Evolutionary conservation across 768 basidiomycete species (phyloP).

Genomic region (Auriscalpium orientale): DNA sequence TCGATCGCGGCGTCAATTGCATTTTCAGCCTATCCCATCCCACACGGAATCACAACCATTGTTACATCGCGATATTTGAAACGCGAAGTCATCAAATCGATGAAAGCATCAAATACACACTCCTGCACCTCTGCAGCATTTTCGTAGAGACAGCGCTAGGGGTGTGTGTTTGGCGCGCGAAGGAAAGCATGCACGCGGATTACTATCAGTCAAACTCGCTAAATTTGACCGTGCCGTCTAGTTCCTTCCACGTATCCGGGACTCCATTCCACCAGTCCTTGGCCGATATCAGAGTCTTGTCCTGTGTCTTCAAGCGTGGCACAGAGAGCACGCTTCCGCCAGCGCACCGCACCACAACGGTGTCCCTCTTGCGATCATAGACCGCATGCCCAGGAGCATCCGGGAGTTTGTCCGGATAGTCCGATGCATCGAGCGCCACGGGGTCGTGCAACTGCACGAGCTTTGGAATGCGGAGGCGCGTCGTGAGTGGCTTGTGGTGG

Average conservation of each 20-base stretch:
- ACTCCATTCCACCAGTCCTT: slow-evolving; percentile 80
- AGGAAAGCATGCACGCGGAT: no score
- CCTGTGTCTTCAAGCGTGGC: slow-evolving; percentile 52
- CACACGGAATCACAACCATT: no score
- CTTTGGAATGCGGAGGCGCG: slow-evolving; percentile 16
- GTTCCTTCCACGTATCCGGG: not conserved
- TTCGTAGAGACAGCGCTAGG: no score
- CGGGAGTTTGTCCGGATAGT: slow-evolving; percentile 9
- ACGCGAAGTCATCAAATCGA: no score
- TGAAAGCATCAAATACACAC: no score
- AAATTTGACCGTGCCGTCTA: no score
- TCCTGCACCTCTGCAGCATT: no score
- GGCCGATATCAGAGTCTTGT: slow-evolving; percentile 44
- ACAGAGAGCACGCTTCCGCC: slow-evolving; percentile 45
- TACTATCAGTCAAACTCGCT: no score
- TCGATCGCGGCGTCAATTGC: no score
- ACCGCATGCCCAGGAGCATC: slow-evolving; percentile 34
- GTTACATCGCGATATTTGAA: no score
- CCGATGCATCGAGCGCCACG: not conserved
- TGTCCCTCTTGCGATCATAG: slow-evolving; percentile 31
- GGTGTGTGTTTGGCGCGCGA: no score
- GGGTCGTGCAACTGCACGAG: slow-evolving; percentile 24
- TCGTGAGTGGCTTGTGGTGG: slow-evolving; percentile 44
- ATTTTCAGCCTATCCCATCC: no score
- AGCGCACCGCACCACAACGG: slow-evolving; percentile 51